phyloP scores from a whole-genome alignment of 139 green algal genomes.

The Klebsormidium nitens region DNA sequence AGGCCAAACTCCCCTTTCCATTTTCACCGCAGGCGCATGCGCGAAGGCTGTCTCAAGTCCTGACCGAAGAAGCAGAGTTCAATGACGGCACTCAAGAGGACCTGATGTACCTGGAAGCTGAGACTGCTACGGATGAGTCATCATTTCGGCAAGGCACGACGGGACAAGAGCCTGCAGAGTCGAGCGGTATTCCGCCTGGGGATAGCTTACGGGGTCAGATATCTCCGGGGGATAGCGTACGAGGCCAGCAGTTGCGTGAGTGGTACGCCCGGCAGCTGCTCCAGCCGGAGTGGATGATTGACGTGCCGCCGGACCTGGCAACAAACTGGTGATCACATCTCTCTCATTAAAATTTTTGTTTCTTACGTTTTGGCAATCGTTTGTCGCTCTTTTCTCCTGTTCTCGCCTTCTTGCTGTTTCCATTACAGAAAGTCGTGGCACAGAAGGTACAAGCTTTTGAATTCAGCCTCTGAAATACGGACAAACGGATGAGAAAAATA shows the following conservation, averaged over 20 bases:
- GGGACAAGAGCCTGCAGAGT: not conserved
- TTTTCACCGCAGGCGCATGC: slow-evolving; percentile 7
- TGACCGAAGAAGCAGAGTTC: not conserved
- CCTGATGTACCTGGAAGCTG: not conserved
- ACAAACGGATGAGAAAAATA: too few relatives aligned
- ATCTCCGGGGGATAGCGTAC: not conserved
- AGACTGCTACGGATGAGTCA: not conserved
- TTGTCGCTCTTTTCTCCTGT: too few relatives aligned
- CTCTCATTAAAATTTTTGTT: not conserved
- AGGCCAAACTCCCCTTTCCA: too few relatives aligned
- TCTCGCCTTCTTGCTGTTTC: too few relatives aligned
- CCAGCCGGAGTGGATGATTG: slow-evolving; percentile 83
- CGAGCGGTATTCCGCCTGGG: not conserved
- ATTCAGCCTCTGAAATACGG: too few relatives aligned
- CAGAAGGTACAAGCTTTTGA: too few relatives aligned
- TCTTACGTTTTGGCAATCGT: not conserved
- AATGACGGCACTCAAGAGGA: not conserved
- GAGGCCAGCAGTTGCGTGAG: not conserved
- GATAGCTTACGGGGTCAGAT: not conserved
- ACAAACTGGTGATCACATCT: slow-evolving; percentile 67
- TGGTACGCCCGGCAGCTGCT: slow-evolving; percentile 61
- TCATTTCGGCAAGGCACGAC: not conserved
- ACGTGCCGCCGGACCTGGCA: slow-evolving; percentile 66
- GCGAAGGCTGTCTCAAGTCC: not conserved
- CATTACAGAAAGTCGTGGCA: too few relatives aligned